These are phyloP conservation scores for Novakomyces olei DNA, from an alignment of 805 yeast species.

Conservation along the genomic window DNA sequence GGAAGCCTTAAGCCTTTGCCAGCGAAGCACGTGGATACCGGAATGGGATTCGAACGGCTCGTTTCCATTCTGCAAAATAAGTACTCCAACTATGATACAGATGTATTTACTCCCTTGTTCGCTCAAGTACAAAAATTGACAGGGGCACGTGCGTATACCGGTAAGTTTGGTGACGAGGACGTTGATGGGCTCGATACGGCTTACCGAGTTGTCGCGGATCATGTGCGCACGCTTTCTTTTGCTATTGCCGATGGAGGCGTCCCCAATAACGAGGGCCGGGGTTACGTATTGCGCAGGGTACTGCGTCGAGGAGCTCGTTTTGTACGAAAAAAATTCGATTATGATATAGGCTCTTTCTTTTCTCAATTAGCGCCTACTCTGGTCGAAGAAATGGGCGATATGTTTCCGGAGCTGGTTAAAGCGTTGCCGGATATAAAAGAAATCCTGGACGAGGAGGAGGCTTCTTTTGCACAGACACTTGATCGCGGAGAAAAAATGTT, in stretches of 20 bases:
- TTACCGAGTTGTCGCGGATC: conserved; percentile 94
- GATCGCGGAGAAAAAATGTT: conserved; percentile 95
- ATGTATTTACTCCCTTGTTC: conserved; percentile 81
- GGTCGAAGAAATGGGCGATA: conserved; percentile 62
- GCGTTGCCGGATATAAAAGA: conserved; percentile 60
- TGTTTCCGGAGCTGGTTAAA: conserved; percentile 75
- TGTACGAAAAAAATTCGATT: conserved; percentile 86
- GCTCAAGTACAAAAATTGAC: conserved; percentile 73
- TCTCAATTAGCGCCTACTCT: conserved; percentile 81
- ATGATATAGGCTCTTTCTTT: conserved; percentile 86
- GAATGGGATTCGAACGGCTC: conserved; percentile 95
- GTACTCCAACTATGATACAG: conserved; percentile 88
- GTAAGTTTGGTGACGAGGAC: conserved; percentile 78
- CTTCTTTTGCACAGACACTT: conserved; percentile 79
- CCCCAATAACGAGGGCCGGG: conserved; percentile 98
- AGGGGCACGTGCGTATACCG: conserved; percentile 75
- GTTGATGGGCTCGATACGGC: conserved; percentile 92
- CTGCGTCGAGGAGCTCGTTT: conserved; percentile 95
- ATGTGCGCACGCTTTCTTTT: conserved; percentile 87
- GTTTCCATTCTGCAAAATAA: conserved; percentile 86
- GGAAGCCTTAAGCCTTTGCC: conserved; percentile 64
- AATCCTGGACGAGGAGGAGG: conserved; percentile 88
- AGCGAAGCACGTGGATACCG: conserved; percentile 90
- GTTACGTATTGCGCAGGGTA: conserved; percentile 90
- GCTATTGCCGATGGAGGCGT: conserved; percentile 98